Percentiles rank a stretch among this genome's conserved stretches.
These are phyloP conservation scores for Immersiporthe knoxdaviesiana DNA, from an alignment of 2,329 filamentous ascomycete genomes.

Conservation along the genomic window DNA sequence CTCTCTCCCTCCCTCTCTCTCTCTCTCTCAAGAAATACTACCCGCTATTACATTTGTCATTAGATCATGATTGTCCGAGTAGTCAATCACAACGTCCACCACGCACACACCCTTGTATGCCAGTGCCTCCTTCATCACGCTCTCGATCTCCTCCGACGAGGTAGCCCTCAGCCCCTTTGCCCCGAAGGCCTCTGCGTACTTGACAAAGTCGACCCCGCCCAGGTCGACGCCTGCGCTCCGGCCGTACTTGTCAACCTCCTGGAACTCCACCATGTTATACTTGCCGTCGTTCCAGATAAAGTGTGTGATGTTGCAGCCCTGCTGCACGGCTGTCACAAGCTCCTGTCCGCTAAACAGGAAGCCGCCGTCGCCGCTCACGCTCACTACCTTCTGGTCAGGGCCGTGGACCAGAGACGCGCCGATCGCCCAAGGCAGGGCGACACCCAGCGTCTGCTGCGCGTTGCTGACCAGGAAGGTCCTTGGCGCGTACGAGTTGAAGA, in stretches of 20 bases:
- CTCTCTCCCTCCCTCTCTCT: neutral
- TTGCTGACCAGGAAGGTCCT: constrained; percentile 50
- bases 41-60: constrained; percentile 44
- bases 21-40: constrained; percentile 28
- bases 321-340: constrained; percentile 49
- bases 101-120: constrained; percentile 46
- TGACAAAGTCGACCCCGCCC: constrained; percentile 51
- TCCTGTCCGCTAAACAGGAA: constrained; percentile 55
- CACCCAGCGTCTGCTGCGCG: constrained; percentile 53
- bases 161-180: constrained; percentile 48
- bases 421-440: constrained; percentile 53
- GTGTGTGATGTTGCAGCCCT: constrained; percentile 53
- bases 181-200: constrained; percentile 51
- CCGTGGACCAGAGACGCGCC: constrained; percentile 47
- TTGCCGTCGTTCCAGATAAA: constrained; percentile 55
- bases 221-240: constrained; percentile 48
- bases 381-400: constrained; percentile 48
- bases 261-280: constrained; percentile 57
- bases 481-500: constrained; percentile 49
- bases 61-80: constrained; percentile 45
- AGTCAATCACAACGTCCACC: constrained; percentile 53
- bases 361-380: constrained; percentile 50
- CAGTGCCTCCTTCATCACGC: constrained; percentile 48
- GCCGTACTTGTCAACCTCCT: constrained; percentile 54
- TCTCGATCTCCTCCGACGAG: constrained; percentile 44